Percentiles rank a stretch among this genome's conserved stretches.
phyloP scores from a whole-genome alignment of 1,284 basidiomycete species.

The Melampsora occidentalis region DNA sequence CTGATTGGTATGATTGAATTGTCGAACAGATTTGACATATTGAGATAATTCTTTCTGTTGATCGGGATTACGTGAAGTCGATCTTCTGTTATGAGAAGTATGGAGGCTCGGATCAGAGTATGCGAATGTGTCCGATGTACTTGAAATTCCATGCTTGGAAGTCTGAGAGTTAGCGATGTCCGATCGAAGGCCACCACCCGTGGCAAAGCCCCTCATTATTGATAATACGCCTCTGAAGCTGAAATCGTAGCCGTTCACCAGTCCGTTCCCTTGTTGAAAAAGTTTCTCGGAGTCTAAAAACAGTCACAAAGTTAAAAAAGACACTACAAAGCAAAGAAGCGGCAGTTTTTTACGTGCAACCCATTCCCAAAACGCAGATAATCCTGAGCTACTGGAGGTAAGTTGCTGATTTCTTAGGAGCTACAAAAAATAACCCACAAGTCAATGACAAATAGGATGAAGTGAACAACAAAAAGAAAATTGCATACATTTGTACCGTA shows the following conservation, averaged over 20 bases:
- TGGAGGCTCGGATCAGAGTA: neutral
- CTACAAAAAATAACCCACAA: neutral
- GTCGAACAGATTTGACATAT: conserved; percentile 27
- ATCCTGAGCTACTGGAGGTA: neutral
- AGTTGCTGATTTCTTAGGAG: conserved; percentile 27
- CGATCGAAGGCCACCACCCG: neutral
- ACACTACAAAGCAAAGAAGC: neutral
- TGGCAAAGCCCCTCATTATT: conserved; percentile 33
- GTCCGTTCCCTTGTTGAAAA: conserved; percentile 21
- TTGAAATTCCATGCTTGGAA: neutral
- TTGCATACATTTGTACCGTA: conserved; percentile 30
- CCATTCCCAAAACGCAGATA: conserved; percentile 40
- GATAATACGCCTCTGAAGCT: conserved; percentile 33
- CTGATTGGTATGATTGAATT: conserved; percentile 30
- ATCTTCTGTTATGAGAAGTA: conserved; percentile 3
- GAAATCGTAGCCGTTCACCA: conserved; percentile 39
- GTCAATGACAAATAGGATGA: neutral
- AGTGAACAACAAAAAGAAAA: neutral
- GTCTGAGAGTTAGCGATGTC: neutral
- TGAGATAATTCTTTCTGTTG: conserved; percentile 17
- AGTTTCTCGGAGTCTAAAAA: conserved; percentile 31
- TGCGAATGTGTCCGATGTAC: neutral
- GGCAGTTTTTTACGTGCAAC: conserved; percentile 11
- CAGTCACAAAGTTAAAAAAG: neutral
- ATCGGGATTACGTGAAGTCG: neutral